phyloP scores from a whole-genome alignment of 495 filamentous ascomycete species.

The Emericellopsis terricola region DNA sequence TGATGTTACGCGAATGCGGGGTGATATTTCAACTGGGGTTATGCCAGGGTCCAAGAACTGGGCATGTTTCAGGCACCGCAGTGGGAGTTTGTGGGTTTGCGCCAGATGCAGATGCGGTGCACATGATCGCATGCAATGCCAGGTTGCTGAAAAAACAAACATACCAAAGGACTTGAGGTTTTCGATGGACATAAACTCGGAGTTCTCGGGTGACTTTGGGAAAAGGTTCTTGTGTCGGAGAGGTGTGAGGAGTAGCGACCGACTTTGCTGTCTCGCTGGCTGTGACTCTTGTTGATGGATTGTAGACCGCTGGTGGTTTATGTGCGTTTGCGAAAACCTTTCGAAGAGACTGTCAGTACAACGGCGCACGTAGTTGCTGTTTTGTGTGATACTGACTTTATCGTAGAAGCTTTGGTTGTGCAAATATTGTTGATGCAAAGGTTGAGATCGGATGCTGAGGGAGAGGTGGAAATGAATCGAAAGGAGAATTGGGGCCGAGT shows the following conservation, averaged over 20 bases:
- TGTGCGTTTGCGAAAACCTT: too few relatives aligned
- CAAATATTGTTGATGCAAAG: too few relatives aligned
- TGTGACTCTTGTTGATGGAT: constrained; percentile 2
- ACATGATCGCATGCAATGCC: too few relatives aligned
- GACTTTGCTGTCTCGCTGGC: constrained; percentile 21
- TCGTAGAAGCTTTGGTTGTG: too few relatives aligned
- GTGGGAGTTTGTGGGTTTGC: too few relatives aligned
- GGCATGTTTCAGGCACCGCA: not conserved
- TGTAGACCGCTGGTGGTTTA: too few relatives aligned
- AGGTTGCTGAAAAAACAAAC: too few relatives aligned
- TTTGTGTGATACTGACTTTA: too few relatives aligned
- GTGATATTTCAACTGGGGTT: not conserved
- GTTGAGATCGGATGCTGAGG: not conserved
- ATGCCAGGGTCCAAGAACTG: not conserved
- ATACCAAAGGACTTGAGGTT: constrained; percentile 98
- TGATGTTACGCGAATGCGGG: not conserved
- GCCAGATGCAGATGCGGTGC: too few relatives aligned
- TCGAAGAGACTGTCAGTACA: too few relatives aligned
- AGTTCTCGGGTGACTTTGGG: constrained; percentile 28
- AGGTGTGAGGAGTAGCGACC: constrained; percentile 20
- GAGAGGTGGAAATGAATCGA: constrained; percentile 1
- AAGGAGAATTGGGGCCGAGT: not conserved
- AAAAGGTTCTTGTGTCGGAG: constrained; percentile 19
- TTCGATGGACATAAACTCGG: constrained; percentile 99
- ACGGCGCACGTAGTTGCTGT: too few relatives aligned